Evolutionary conservation across 345 rosid species (phyloP), one percentile per base, ranked within the genome.

Genomic region (Gossypium turneri): DNA sequence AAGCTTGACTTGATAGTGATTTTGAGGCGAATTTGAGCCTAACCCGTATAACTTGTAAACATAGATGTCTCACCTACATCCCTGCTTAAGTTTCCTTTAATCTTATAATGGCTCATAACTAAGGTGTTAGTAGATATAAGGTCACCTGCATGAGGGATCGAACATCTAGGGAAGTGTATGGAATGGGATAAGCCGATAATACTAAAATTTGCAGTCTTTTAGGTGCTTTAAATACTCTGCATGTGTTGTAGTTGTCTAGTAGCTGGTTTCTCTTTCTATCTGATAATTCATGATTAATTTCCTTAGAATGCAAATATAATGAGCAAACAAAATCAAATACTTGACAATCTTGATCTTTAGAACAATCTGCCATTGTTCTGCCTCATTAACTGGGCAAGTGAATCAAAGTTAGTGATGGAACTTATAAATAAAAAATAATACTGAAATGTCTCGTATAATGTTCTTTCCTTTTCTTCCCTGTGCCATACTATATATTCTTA

Each of bases 391-490:
- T 8, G 19, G 52, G 34, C 41, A 63, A 47, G 12, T 50, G 63
- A 78, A 59, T 47, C 29, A 59, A 74, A 61, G 72, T 69, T 63
- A 75, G 38, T 27, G 72, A 38, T 73, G 72, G 57, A 59, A 20
- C 61, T 70, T 64, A 56, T 16, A 20, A 27, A 13, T 74, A 53
- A 34, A 19, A 19, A n/a, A 27, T 50, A 50, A 24, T 17, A 16
- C 24, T 69, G 76, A 10, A 25, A 25, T 45, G 25, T 70, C 44
- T 66, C 34, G 12, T 34, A 27, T 52, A 13, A 55, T 75, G 67
- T 38, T 67, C 53, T 55, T 66, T 44, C 56, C n/a, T 67, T 22
- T 22, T 65, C 55, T 50, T 2, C 38, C 67, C 25, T 60, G 10
- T 17, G 10, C 29, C 15, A 24, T n/a, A 20, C n/a, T 67, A 45